Evolutionary conservation across 2,329 filamentous ascomycete species (phyloP).

Genomic region (Colletotrichum phormii): DNA sequence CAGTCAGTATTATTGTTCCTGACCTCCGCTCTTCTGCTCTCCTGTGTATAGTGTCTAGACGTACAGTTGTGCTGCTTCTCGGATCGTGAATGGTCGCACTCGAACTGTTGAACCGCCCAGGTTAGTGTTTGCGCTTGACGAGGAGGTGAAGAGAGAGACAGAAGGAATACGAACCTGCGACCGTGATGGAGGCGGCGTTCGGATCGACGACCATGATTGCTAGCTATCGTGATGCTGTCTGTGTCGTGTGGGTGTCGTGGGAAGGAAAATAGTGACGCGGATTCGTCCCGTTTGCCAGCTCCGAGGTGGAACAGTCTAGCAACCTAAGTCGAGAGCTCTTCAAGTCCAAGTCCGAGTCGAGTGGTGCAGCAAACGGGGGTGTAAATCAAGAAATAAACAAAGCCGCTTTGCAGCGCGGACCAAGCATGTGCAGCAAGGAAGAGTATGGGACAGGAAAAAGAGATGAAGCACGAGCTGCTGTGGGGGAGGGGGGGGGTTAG

Average conservation of each 20-base stretch:
- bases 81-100: conserved; percentile 81
- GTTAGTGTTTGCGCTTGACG: conserved; percentile 8
- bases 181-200: conserved; percentile 69
- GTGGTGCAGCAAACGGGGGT: conserved; percentile 1
- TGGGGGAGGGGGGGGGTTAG: conserved; percentile 9
- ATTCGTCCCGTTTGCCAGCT: conserved; percentile 18
- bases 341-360: neutral
- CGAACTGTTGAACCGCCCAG: conserved; percentile 60
- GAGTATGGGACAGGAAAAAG: neutral
- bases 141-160: neutral
- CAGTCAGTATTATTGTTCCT: conserved; percentile 1
- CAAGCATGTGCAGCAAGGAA: conserved; percentile 25
- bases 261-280: neutral
- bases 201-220: conserved; percentile 47
- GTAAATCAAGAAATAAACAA: conserved; percentile 37
- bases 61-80: conserved; percentile 92
- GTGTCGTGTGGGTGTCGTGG: neutral
- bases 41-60: conserved; percentile 38
- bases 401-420: conserved; percentile 34
- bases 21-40: neutral
- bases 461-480: conserved; percentile 18
- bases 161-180: conserved; percentile 59
- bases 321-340: conserved; percentile 3
- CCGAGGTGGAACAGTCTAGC: conserved; percentile 9
- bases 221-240: conserved; percentile 10